Percentiles rank a stretch among this genome's conserved stretches.
phyloP scores from a whole-genome alignment of 2,329 filamentous ascomycete species.

The Capronia coronata region DNA sequence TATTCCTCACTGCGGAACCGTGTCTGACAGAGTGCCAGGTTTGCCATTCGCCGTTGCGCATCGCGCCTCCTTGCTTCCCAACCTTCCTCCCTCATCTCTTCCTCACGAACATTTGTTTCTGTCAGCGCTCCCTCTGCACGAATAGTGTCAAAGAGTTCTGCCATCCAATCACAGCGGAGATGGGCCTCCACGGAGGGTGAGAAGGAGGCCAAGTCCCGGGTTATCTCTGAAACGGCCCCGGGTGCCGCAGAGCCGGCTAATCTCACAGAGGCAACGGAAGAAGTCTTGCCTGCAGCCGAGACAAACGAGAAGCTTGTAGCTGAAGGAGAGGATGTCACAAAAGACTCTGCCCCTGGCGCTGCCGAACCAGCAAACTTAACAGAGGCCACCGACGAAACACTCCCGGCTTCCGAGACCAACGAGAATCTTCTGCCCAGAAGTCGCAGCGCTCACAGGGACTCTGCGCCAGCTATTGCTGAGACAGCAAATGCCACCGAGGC shows the following conservation, averaged over 20 bases:
- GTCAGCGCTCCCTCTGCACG: slow-evolving; percentile 33
- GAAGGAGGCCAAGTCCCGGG: slow-evolving; percentile 28
- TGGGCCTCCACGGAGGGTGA: slow-evolving; percentile 43
- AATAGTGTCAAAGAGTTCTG: slow-evolving; percentile 37
- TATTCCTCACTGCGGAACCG: not conserved
- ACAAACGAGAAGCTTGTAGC: slow-evolving; percentile 8
- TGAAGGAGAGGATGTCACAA: not conserved
- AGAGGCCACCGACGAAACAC: slow-evolving; percentile 16
- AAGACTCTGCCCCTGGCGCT: slow-evolving; percentile 22
- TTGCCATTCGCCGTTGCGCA: slow-evolving; percentile 52
- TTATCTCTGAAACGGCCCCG: slow-evolving; percentile 25
- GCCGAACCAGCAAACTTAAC: slow-evolving; percentile 23
- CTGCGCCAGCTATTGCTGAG: not conserved
- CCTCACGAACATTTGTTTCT: slow-evolving; percentile 38
- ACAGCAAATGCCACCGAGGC: not conserved
- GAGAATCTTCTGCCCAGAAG: slow-evolving; percentile 7
- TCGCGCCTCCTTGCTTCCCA: slow-evolving; percentile 48
- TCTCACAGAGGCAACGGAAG: slow-evolving; percentile 23
- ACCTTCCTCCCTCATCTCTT: slow-evolving; percentile 40
- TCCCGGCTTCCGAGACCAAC: slow-evolving; percentile 18
- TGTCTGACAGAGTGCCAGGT: slow-evolving; percentile 38
- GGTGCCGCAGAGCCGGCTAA: slow-evolving; percentile 22
- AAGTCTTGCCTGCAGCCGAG: slow-evolving; percentile 13
- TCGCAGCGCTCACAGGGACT: slow-evolving; percentile 2
- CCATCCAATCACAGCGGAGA: slow-evolving; percentile 40